phyloP scores from a whole-genome alignment of 306 rosid genomes.

The Trifolium subterraneum region DNA sequence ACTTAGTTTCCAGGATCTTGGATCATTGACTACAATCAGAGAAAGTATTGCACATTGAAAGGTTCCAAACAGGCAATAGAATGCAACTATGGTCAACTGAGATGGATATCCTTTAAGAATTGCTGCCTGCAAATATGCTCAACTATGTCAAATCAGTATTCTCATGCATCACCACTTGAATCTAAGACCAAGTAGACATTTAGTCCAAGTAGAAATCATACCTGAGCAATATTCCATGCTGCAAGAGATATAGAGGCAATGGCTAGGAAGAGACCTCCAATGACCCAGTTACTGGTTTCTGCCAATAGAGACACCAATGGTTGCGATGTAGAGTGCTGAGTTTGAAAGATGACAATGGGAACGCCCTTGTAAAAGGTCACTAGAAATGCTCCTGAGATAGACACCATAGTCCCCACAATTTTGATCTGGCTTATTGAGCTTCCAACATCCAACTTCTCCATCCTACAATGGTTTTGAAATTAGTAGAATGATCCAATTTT shows the following conservation, averaged over 20 bases:
- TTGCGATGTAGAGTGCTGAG: slow-evolving; percentile 16
- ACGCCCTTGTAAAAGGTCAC: slow-evolving; percentile 64
- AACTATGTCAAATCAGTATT: slow-evolving; percentile 40
- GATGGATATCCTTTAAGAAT: slow-evolving; percentile 65
- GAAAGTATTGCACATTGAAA: slow-evolving; percentile 61
- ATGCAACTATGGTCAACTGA: slow-evolving; percentile 62
- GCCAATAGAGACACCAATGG: slow-evolving; percentile 10
- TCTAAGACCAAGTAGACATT: slow-evolving; percentile 4
- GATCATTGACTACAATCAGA: slow-evolving; percentile 52
- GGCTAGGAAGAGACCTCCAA: slow-evolving; percentile 61
- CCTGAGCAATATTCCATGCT: slow-evolving; percentile 63
- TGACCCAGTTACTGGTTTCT: slow-evolving; percentile 56
- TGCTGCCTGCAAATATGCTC: slow-evolving; percentile 55
- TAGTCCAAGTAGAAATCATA: no score
- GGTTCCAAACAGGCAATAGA: slow-evolving; percentile 70
- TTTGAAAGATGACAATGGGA: slow-evolving; percentile 34
- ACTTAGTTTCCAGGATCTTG: slow-evolving; percentile 57
- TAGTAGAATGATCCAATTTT: slow-evolving; percentile 10
- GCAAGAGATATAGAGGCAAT: slow-evolving; percentile 51
- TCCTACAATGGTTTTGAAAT: slow-evolving; percentile 42
- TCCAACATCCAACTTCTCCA: slow-evolving; percentile 50
- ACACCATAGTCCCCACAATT: slow-evolving; percentile 47
- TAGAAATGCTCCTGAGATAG: slow-evolving; percentile 55
- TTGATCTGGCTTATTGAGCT: slow-evolving; percentile 54
- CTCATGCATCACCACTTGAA: slow-evolving; percentile 6